A percentile compares a stretch with the other conserved stretches of the same genome.
Conservation (phyloP, 2,329 filamentous ascomycete genomes). For the Alternaria solani region DNA sequence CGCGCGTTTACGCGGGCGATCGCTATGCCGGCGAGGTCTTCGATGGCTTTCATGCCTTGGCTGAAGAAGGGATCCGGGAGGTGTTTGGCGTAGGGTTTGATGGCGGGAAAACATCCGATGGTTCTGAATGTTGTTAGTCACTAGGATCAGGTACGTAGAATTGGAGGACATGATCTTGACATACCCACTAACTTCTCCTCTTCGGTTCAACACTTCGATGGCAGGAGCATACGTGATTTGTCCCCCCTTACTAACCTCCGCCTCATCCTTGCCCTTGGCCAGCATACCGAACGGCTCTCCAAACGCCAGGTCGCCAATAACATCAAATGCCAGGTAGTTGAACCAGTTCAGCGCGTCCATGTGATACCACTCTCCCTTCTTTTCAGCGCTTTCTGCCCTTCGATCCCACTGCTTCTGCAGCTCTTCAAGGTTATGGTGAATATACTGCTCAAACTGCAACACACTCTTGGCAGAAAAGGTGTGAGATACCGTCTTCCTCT, state of each 20-base stretch:
- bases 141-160: neutral
- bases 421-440: slow-evolving; percentile 77
- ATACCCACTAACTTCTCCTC: slow-evolving; percentile 81
- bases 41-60: slow-evolving; percentile 74
- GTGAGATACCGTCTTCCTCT: slow-evolving; percentile 87
- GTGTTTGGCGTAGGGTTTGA: slow-evolving; percentile 83
- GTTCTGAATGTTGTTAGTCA: slow-evolving; percentile 55
- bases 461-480: slow-evolving; percentile 86
- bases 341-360: slow-evolving; percentile 83
- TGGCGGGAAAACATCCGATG: slow-evolving; percentile 74
- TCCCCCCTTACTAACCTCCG: slow-evolving; percentile 72
- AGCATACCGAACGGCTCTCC: slow-evolving; percentile 87
- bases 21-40: slow-evolving; percentile 86
- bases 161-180: slow-evolving; percentile 12
- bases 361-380: slow-evolving; percentile 64
- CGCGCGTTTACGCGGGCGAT: slow-evolving; percentile 80
- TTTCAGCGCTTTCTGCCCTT: slow-evolving; percentile 59
- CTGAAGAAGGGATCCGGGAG: slow-evolving; percentile 84
- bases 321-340: slow-evolving; percentile 67
- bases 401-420: slow-evolving; percentile 78
- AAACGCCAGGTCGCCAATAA: slow-evolving; percentile 71
- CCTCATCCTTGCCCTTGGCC: slow-evolving; percentile 75
- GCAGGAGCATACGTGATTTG: slow-evolving; percentile 76
- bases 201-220: slow-evolving; percentile 86
- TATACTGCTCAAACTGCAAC: slow-evolving; percentile 87